Evolutionary conservation across 164 flowering plant species (phyloP).

Genomic region (Liquidambar formosana): DNA sequence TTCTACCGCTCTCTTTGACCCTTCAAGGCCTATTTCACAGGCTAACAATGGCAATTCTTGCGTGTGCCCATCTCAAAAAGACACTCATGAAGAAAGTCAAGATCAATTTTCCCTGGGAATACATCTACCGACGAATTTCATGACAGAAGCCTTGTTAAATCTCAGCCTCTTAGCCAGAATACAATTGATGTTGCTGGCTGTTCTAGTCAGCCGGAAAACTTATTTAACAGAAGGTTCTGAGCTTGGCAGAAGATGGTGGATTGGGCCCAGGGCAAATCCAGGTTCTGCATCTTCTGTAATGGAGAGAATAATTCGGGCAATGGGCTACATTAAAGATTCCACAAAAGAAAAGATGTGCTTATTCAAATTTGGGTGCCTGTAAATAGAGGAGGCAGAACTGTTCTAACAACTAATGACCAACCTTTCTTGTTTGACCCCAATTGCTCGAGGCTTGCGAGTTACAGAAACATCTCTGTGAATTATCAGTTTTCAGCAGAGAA

Average conservation of each 20-base stretch:
- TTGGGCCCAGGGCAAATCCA: slow-evolving; percentile 39
- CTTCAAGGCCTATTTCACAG: slow-evolving; percentile 44
- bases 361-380: slow-evolving; percentile 87
- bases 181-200: slow-evolving; percentile 7
- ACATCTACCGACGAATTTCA: slow-evolving; percentile 25
- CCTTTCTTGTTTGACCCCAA: slow-evolving; percentile 50
- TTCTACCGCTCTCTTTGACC: slow-evolving; percentile 38
- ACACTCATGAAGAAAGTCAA: slow-evolving; percentile 33
- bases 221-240: slow-evolving; percentile 37
- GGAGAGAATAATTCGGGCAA: slow-evolving; percentile 60
- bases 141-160: slow-evolving; percentile 7
- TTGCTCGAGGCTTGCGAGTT: slow-evolving; percentile 50
- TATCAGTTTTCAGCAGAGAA: slow-evolving; percentile 71
- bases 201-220: slow-evolving; percentile 23
- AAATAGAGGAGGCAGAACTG: slow-evolving; percentile 44
- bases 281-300: slow-evolving; percentile 48
- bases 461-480: slow-evolving; percentile 58
- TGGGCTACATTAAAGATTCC: slow-evolving; percentile 42
- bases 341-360: slow-evolving; percentile 55
- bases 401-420: slow-evolving; percentile 61
- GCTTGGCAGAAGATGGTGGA: slow-evolving; percentile 52
- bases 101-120: slow-evolving; percentile 21
- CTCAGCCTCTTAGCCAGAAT: slow-evolving; percentile 18
- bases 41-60: slow-evolving; percentile 17
- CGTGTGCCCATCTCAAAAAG: slow-evolving; percentile 20